Evolutionary conservation across 2,329 filamentous ascomycete genomes (phyloP).

Genomic region (Talaromyces islandicus): DNA sequence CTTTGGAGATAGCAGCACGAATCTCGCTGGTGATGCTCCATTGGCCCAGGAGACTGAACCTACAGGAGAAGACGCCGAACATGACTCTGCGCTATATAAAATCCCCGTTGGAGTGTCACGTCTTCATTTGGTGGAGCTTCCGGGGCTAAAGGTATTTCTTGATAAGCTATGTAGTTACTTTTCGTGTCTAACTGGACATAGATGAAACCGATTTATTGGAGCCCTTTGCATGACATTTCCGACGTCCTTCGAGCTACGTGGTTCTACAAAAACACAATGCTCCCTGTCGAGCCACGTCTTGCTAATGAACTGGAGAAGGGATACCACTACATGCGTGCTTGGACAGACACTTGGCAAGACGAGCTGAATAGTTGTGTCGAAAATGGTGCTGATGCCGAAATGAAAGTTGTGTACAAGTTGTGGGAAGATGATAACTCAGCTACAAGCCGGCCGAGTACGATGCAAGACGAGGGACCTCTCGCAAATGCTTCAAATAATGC

Average conservation of each 20-base stretch:
- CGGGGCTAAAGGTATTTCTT: conserved; percentile 50
- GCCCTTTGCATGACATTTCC: conserved; percentile 81
- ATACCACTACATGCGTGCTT: conserved; percentile 77
- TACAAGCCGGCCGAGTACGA: conserved; percentile 29
- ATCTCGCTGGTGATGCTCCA: background rate
- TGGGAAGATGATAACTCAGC: conserved; percentile 57
- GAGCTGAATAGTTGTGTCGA: conserved; percentile 86
- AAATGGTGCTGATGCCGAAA: conserved; percentile 81
- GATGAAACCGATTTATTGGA: conserved; percentile 99
- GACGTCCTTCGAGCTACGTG: conserved; percentile 81
- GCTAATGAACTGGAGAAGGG: conserved; percentile 92
- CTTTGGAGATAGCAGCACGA: background rate
- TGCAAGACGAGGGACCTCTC: conserved; percentile 29
- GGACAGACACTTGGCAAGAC: conserved; percentile 88
- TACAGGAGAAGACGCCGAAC: conserved; percentile 15
- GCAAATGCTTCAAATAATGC: conserved; percentile 6
- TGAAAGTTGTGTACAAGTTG: conserved; percentile 78
- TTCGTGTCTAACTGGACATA: conserved; percentile 28
- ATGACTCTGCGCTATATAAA: conserved; percentile 41
- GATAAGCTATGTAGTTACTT: background rate
- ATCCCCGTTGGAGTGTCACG: conserved; percentile 86
- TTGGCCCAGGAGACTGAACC: background rate
- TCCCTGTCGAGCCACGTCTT: conserved; percentile 75
- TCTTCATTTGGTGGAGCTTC: conserved; percentile 80
- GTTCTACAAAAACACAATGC: conserved; percentile 96